Percentiles rank a stretch among this genome's conserved stretches.
phyloP scores from a whole-genome alignment of 768 basidiomycete species.

The Exidia glandulosa region DNA sequence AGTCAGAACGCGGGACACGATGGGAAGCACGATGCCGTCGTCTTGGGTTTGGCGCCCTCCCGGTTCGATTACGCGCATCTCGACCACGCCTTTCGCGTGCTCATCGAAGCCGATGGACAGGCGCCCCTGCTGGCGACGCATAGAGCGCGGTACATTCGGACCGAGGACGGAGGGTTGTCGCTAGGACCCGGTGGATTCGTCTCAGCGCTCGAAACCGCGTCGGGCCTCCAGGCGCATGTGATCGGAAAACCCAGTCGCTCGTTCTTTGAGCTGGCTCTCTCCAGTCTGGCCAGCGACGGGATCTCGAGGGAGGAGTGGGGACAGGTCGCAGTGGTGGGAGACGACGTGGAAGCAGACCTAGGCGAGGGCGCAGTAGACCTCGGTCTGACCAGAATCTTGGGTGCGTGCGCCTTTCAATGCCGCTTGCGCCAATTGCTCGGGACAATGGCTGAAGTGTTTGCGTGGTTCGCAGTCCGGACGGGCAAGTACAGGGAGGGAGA shows the following conservation, averaged over 20 bases:
- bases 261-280: slow-evolving; percentile 51
- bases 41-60: slow-evolving; percentile 49
- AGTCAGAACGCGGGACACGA: slow-evolving; percentile 8
- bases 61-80: slow-evolving; percentile 42
- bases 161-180: slow-evolving; percentile 37
- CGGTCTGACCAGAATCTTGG: slow-evolving; percentile 51
- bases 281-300: slow-evolving; percentile 24
- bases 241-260: slow-evolving; percentile 52
- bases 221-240: slow-evolving; percentile 35
- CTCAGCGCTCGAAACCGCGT: slow-evolving; percentile 45
- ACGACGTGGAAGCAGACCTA: slow-evolving; percentile 55
- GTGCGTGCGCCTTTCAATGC: slow-evolving; percentile 24
- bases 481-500: slow-evolving; percentile 60
- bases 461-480: slow-evolving; percentile 37
- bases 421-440: slow-evolving; percentile 1
- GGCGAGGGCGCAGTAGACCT: slow-evolving; percentile 51
- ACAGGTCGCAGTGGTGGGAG: slow-evolving; percentile 47
- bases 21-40: slow-evolving; percentile 51
- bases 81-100: slow-evolving; percentile 57
- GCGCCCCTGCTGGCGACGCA: slow-evolving; percentile 42
- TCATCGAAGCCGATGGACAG: slow-evolving; percentile 29
- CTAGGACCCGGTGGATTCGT: slow-evolving; percentile 67
- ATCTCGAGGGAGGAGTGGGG: slow-evolving; percentile 6
- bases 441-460: slow-evolving; percentile 4
- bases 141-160: slow-evolving; percentile 40